phyloP scores from a whole-genome alignment of 2,329 filamentous ascomycete genomes.

The Colletotrichum echinochloae region DNA sequence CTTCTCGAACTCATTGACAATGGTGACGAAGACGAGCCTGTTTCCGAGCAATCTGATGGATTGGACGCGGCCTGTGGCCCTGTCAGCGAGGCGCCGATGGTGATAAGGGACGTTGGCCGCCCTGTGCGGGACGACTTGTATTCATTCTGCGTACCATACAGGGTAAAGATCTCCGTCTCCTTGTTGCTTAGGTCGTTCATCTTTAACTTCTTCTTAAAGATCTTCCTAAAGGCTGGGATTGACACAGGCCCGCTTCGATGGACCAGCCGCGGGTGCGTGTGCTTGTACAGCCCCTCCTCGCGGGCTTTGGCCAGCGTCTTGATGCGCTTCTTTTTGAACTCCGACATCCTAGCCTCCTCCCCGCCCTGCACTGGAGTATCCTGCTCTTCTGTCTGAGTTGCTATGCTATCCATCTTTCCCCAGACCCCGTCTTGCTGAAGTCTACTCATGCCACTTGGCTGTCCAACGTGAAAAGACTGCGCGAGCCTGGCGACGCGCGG shows the following conservation, averaged over 20 bases:
- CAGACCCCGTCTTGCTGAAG: conserved; percentile 24
- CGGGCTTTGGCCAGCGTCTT: conserved; percentile 26
- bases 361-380: neutral
- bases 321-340: conserved; percentile 37
- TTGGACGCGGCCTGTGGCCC: conserved; percentile 74
- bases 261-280: conserved; percentile 40
- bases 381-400: neutral
- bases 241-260: conserved; percentile 33
- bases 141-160: conserved; percentile 45
- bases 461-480: conserved; percentile 33
- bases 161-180: conserved; percentile 40
- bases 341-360: conserved; percentile 17
- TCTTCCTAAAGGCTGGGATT: conserved; percentile 38
- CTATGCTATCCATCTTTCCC: conserved; percentile 20
- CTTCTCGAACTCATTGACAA: conserved; percentile 77
- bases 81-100: conserved; percentile 19
- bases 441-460: conserved; percentile 31
- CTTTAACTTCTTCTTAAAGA: conserved; percentile 12
- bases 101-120: conserved; percentile 10
- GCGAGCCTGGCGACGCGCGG: conserved; percentile 24
- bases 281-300: conserved; percentile 27
- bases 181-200: conserved; percentile 8
- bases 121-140: conserved; percentile 16
- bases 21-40: conserved; percentile 86
- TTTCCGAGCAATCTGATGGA: conserved; percentile 78